phyloP scores from a whole-genome alignment of 1,284 basidiomycete species.

The Apiotrichum gamsii region DNA sequence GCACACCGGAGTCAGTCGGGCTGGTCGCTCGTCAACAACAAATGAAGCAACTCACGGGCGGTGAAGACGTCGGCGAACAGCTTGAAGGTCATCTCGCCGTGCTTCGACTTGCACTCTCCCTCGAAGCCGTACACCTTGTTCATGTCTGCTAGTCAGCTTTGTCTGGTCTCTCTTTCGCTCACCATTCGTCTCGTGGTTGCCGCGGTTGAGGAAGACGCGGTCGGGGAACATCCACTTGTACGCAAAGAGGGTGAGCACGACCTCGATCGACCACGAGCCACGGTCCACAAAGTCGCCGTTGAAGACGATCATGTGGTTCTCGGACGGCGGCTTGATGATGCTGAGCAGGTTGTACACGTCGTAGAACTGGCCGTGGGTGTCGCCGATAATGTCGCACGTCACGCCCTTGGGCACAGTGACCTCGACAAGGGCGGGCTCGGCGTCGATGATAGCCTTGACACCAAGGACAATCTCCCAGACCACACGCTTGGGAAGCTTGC shows the following conservation, averaged over 20 bases:
- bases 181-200: slow-evolving; percentile 85
- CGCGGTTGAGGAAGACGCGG: slow-evolving; percentile 82
- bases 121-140: slow-evolving; percentile 85
- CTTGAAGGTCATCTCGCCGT: slow-evolving; percentile 81
- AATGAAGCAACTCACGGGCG: slow-evolving; percentile 64
- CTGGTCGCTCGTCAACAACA: too few species aligned
- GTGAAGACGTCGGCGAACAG: slow-evolving; percentile 90
- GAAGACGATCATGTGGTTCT: slow-evolving; percentile 79
- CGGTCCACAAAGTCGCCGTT: slow-evolving; percentile 95
- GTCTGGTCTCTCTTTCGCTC: neutral
- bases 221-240: slow-evolving; percentile 95
- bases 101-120: slow-evolving; percentile 92
- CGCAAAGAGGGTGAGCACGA: slow-evolving; percentile 86
- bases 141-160: slow-evolving; percentile 67
- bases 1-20: neutral
- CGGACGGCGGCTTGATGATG: slow-evolving; percentile 74
- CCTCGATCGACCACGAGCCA: slow-evolving; percentile 93
- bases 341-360: slow-evolving; percentile 83
- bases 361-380: slow-evolving; percentile 76
- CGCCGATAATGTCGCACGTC: slow-evolving; percentile 84
- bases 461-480: slow-evolving; percentile 95
- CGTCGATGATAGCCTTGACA: slow-evolving; percentile 62
- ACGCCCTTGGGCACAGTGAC: slow-evolving; percentile 69
- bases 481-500: slow-evolving; percentile 70
- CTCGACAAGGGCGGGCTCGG: slow-evolving; percentile 77